Evolutionary conservation across 306 rosid genomes (phyloP).

Genomic region (Vicia faba): DNA sequence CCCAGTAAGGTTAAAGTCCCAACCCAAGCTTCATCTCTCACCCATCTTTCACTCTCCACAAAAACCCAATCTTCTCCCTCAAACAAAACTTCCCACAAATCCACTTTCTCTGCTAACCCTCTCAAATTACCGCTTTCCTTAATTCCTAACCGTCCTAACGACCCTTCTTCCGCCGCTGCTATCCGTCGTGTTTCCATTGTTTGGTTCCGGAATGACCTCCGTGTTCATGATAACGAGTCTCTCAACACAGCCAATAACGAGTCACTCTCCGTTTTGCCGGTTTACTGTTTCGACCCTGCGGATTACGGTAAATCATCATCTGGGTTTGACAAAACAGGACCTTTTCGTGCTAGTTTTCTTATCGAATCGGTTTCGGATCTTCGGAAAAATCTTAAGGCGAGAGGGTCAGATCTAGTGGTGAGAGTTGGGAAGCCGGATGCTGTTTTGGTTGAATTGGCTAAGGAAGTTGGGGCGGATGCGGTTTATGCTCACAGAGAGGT

Average conservation of each 20-base stretch:
- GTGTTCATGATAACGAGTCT: slow-evolving; percentile 81
- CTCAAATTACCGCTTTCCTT: slow-evolving; percentile 67
- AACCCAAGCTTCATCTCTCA: slow-evolving; percentile 81
- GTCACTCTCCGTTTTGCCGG: slow-evolving; percentile 80
- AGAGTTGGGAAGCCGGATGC: slow-evolving; percentile 84
- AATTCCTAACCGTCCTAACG: slow-evolving; percentile 75
- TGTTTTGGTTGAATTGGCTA: slow-evolving; percentile 75
- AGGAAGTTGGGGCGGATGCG: slow-evolving; percentile 82
- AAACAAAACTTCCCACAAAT: slow-evolving; percentile 58
- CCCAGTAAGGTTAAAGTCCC: slow-evolving; percentile 68
- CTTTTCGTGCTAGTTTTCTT: slow-evolving; percentile 71
- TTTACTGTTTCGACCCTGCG: slow-evolving; percentile 89
- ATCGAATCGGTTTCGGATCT: slow-evolving; percentile 80
- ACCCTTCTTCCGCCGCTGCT: slow-evolving; percentile 82
- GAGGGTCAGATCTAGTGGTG: slow-evolving; percentile 90
- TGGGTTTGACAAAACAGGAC: slow-evolving; percentile 89
- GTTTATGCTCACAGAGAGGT: slow-evolving; percentile 80
- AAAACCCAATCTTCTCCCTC: slow-evolving; percentile 53
- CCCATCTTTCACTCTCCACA: slow-evolving; percentile 71
- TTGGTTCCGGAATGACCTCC: slow-evolving; percentile 94
- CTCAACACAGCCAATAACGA: slow-evolving; percentile 77
- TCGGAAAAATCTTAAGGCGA: slow-evolving; percentile 65
- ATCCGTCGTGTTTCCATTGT: slow-evolving; percentile 79
- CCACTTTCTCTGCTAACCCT: slow-evolving; percentile 73
- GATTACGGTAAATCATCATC: slow-evolving; percentile 85